Percentiles rank a stretch among this genome's conserved stretches.
These are phyloP conservation scores for Neurospora sp. DNA, from an alignment of 495 filamentous ascomycete genomes.

Conservation along the genomic window DNA sequence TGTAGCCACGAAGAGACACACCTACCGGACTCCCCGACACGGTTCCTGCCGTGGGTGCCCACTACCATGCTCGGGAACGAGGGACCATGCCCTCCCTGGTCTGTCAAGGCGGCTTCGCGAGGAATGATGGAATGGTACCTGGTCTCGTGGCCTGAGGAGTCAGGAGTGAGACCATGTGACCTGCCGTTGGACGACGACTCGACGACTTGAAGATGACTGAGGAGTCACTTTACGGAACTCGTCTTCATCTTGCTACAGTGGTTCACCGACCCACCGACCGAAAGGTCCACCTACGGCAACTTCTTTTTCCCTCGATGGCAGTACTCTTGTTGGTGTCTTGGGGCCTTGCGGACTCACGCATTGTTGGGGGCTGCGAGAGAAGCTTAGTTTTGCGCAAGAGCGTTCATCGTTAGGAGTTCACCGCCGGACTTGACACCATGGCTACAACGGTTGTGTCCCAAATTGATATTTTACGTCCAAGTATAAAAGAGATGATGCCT, in stretches of 20 bases:
- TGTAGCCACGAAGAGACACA: not conserved
- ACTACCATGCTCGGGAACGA: not conserved
- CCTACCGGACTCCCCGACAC: not conserved
- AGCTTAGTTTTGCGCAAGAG: not conserved
- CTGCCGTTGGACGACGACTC: not conserved
- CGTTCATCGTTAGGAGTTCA: not conserved
- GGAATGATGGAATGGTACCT: not conserved
- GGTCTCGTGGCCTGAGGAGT: not conserved
- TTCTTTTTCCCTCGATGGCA: not conserved
- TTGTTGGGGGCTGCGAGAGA: not conserved
- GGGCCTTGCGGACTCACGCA: not conserved
- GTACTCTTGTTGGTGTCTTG: not conserved
- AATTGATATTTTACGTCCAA: not conserved
- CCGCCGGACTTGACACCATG: not conserved
- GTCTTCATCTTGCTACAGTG: not conserved
- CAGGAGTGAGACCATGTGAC: not conserved
- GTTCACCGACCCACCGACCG: not conserved
- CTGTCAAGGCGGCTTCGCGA: not conserved
- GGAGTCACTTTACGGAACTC: not conserved
- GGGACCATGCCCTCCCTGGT: not conserved
- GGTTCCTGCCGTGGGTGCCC: not conserved
- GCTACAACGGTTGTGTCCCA: not conserved
- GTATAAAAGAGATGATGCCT: not conserved
- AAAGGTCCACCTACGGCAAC: not conserved
- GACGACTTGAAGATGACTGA: too few relatives aligned